phyloP scores from a whole-genome alignment of 306 rosid genomes.

The Betula pendula region DNA sequence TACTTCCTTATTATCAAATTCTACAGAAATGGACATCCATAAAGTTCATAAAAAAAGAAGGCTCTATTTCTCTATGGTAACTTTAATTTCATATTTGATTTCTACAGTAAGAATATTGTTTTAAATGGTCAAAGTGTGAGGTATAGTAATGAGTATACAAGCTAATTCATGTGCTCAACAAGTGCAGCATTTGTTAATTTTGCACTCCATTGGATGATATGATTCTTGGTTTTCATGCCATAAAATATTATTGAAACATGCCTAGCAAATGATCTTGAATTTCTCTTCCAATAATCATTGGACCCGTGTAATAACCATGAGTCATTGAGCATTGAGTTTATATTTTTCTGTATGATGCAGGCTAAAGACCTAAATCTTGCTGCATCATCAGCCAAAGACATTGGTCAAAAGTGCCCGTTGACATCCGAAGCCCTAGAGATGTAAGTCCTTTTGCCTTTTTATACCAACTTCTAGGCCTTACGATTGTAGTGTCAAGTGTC shows the following conservation, averaged over 20 bases:
- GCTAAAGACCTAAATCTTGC: slow-evolving; percentile 83
- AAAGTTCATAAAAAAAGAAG: not conserved
- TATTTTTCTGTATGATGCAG: slow-evolving; percentile 37
- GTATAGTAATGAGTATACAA: not conserved
- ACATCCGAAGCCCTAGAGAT: slow-evolving; percentile 70
- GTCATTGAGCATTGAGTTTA: not conserved
- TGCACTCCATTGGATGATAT: not conserved
- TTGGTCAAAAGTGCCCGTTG: slow-evolving; percentile 62
- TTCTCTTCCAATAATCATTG: slow-evolving; percentile 6
- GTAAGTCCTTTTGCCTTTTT: slow-evolving; percentile 40
- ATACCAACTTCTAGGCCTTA: not conserved
- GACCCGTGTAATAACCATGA: not conserved
- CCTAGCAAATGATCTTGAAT: not conserved
- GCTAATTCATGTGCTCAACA: not conserved
- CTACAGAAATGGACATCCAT: not conserved
- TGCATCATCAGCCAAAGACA: slow-evolving; percentile 66
- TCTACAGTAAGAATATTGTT: not conserved
- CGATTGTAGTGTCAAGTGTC: not conserved
- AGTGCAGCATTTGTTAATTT: not conserved
- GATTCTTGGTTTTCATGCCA: not conserved
- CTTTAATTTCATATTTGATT: not conserved
- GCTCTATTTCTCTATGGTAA: not conserved
- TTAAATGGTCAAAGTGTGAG: too few species aligned
- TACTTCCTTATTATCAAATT: not conserved
- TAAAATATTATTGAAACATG: not conserved